Base-by-base conservation (phyloP, 257 asterid species). In the Solanum arcanum region DNA sequence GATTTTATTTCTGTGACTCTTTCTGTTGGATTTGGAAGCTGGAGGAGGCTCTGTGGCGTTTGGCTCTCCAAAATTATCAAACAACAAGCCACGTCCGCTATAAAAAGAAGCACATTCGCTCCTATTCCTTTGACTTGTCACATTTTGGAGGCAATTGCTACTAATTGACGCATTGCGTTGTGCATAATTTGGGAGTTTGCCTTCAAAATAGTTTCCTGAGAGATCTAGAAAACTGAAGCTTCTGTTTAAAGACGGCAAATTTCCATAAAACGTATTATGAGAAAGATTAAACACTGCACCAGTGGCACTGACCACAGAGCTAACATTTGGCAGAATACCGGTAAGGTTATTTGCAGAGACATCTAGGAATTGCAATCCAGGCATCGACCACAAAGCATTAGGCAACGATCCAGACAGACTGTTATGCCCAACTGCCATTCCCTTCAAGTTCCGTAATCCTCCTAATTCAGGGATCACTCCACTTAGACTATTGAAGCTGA, bases 1-100 rank as follows among this genome's bases (percentile, higher is more conserved):
- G 83, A 95, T 92, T 83, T 16, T 23, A 82, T 88, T 88, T 83
- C 87, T 90, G 56, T 70, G 92, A 62, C 88, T 92, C 86, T 86
- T 92, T 89, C 89, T 90, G 42, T 84, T 31, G 56, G 95, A 90
- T 59, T 88, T 89, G 25, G 93, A 49, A 46, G 84, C 39, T 29
- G 96, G 90, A 83, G 92, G 90, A 86, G 96, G 88, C 82, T 85
- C 89, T 8, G 91, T 87, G 69, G 84, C 88, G 74, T 87, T 92
- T 86, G 94, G 92, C 90, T 86, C 68, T 84, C 99, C 99, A 88
- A 95, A 94, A 90, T 94, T 92, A 91, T 97, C 99, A 84, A 96
- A 95, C 33, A 86, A 86, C 92, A 95, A 91, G 84, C 93, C 95
- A 89, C 96, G 92, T 23, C 87, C 94, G 11, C 92, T 89, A 78